phyloP scores from a whole-genome alignment of 441 rosid genomes.

The Euphorbia corollata region DNA sequence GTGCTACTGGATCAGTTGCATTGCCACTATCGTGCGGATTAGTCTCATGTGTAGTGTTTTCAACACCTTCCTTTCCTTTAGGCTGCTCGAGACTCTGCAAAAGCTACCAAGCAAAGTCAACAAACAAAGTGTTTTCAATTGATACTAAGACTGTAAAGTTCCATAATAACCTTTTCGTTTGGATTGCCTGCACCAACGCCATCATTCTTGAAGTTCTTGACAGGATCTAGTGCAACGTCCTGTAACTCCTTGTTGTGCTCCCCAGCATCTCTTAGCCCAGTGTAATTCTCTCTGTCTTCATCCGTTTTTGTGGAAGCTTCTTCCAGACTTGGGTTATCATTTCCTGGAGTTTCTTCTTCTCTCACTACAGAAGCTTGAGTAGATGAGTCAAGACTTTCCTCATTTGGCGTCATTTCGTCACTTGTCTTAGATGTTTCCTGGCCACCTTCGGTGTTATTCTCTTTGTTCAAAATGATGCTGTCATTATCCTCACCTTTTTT shows the following conservation, averaged over 20 bases:
- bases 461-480: not conserved
- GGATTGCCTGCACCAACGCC: conserved; percentile 8
- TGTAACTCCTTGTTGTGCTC: not conserved
- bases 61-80: conserved; percentile 11
- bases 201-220: conserved; percentile 17
- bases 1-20: not conserved
- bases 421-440: not conserved
- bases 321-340: not conserved
- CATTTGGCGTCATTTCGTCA: conserved; percentile 10
- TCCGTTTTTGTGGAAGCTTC: conserved; percentile 1
- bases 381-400: conserved; percentile 7
- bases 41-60: conserved; percentile 10
- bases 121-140: conserved; percentile 1
- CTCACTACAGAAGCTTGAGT: not conserved
- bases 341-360: conserved; percentile 7
- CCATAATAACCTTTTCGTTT: conserved; percentile 23
- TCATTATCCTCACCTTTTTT: not conserved
- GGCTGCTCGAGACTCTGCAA: conserved; percentile 20
- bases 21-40: conserved; percentile 11
- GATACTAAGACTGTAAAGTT: not conserved
- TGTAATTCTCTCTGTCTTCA: conserved; percentile 15
- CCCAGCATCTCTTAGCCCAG: not conserved
- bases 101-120: conserved; percentile 9
- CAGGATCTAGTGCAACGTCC: conserved; percentile 9
- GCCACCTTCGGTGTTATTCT: not conserved